Base-by-base conservation (phyloP, 352 stramenopile genomes). In the Globisporangium takayamanum region DNA sequence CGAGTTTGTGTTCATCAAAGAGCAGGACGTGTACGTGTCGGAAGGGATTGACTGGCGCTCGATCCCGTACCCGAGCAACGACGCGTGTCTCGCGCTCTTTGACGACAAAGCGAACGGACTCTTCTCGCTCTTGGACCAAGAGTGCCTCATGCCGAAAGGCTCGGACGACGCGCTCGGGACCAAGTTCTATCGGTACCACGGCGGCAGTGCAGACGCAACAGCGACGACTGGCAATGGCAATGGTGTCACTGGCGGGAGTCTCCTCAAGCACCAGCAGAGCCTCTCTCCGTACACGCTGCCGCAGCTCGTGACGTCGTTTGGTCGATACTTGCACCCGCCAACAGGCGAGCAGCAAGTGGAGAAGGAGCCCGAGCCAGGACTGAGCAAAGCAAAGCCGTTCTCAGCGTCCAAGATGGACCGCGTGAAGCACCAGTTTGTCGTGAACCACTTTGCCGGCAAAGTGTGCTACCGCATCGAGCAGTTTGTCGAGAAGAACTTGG, bases 401-500 rank as follows among this genome's bases (percentile, higher is more conserved):
- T 90, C 69, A 1, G 76, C 82, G 6, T 92, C 87, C 2, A 92
- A 93, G 63, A 87, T 90, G 66, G 87, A 92, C 36, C 77, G 88
- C 8, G 80, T 92, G 12, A 88, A 90, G 14, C 61, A 83, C 49
- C 80, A 93, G 52, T 95, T 95, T 53, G 80, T 87, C 37, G 74
- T 95, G 30, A 70, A 79, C 20, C 86, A 95, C 50, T 95, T 93
- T 58, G 86, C 86, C 48, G 86, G 86, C 15, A 73, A 63, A 16
- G 86, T 95, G 41, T 76, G 70, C 37, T 95, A 95, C 33, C 73
- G 78, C 16, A 74, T 90, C 14, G 74, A 94, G 25, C 76, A 89
- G 59, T 95, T 93, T 60, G 63, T 93, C 2, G 84, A 92, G 50
- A 95, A 95, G 57, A 95, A 95, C 53, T 76, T 83, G n/a, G 87